Base-by-base conservation (phyloP, 176 grass and related monocot genomes). In the Bothriochloa decipiens region DNA sequence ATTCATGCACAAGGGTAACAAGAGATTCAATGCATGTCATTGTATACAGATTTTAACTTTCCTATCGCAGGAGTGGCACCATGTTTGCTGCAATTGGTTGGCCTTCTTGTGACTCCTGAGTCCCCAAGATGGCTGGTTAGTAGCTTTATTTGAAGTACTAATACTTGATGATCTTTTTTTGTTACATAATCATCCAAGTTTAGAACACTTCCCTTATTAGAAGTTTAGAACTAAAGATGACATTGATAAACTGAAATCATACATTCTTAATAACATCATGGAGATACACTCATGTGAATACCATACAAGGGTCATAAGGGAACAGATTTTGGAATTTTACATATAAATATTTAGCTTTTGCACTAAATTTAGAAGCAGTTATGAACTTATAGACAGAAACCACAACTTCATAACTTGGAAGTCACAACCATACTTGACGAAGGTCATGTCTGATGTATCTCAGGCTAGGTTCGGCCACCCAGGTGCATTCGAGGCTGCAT, bases 111-210 rank as follows among this genome's bases (percentile, higher is more conserved):
- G 28, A 91, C 91, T 82, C 94, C 94, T 10, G 94, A 97, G 73
- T 97, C 94, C 71, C 94, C 94, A 0, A 91, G 94, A 82, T 97
- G 94, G 94, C 80, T 97, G 79, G 94, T 97, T 82, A 82, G 82
- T 77, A 17, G 62, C 27, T 74, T 86, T 71, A 2, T 57, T 39
- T 63, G 29, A 64, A 71, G 6, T 64, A 36, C 16, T 47, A 17
- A 8, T 64, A 18, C 4, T 67, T 71, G 39, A 53, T 28, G 7
- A 41, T 63, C 15, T 6, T 50, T 50, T 71, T 16, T 77, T 63
- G n/a, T 17, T 77, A 5, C 27, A 73, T 25, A 62, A 47, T 8
- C 4, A n/a, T 68, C 14, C 20, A 40, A 14, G 9, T 67, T 75
- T 40, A 65, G 18, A 68, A 27, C 3, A 68, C 3, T 32, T 86